Conservation (phyloP, 371 early-diverging fungal species). For the Mortierella sp. region DNA sequence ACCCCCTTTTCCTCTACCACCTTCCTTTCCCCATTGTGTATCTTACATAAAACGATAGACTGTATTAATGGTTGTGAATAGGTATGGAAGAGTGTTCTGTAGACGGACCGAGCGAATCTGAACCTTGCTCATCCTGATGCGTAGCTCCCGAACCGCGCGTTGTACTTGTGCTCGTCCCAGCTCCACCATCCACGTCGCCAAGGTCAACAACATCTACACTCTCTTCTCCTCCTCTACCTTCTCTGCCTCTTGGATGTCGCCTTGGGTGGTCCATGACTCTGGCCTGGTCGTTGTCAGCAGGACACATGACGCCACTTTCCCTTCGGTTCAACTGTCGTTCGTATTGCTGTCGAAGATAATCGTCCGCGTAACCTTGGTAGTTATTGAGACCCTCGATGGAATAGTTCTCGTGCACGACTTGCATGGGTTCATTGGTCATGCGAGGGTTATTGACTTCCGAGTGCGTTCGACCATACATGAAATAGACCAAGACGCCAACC, state of each 20-base stretch:
- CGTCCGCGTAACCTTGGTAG: conserved; percentile 27
- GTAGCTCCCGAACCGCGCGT: too few species aligned
- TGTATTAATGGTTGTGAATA: too few species aligned
- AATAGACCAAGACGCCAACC: conserved; percentile 30
- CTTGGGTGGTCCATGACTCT: not conserved
- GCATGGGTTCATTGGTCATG: conserved; percentile 34
- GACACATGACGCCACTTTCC: not conserved
- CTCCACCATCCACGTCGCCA: too few species aligned
- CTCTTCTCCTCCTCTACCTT: not conserved
- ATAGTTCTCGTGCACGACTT: conserved; percentile 37
- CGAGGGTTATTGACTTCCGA: conserved; percentile 52
- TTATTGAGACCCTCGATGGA: conserved; percentile 12
- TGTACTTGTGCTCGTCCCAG: too few species aligned
- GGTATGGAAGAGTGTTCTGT: too few species aligned
- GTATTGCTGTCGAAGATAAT: conserved; percentile 31
- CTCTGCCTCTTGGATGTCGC: not conserved
- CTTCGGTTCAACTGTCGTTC: conserved; percentile 30
- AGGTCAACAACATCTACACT: not conserved
- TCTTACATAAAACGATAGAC: too few species aligned
- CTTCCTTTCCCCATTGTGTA: too few species aligned
- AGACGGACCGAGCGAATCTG: too few species aligned
- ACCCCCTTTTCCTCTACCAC: too few species aligned
- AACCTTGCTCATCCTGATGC: too few species aligned
- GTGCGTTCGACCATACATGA: conserved; percentile 42
- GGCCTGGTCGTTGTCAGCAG: not conserved